Conservation (phyloP, 441 rosid genomes). For the California macrophylla region DNA sequence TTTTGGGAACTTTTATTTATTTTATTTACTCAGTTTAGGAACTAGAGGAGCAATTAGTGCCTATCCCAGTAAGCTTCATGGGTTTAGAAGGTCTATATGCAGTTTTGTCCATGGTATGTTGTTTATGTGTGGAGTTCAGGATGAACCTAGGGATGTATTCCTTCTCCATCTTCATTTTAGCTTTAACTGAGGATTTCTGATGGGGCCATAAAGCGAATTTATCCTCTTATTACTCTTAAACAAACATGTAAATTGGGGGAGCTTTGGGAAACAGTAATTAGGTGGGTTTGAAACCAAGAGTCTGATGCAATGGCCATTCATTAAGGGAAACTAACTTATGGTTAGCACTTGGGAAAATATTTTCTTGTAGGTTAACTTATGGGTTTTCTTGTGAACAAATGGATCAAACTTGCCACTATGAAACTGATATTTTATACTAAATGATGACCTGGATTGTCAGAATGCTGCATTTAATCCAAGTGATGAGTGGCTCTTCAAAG, state of each 20-base stretch:
- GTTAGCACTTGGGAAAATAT: not conserved
- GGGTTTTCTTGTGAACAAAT: not conserved
- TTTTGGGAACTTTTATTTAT: not conserved
- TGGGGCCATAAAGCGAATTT: not conserved
- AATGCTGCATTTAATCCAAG: not conserved
- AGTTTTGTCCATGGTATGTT: too few species aligned
- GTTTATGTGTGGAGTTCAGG: not conserved
- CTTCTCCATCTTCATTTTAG: not conserved
- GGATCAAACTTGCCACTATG: not conserved
- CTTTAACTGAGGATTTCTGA: not conserved
- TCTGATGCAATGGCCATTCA: not conserved
- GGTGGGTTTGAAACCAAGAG: not conserved
- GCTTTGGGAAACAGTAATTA: not conserved
- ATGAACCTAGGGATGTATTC: not conserved
- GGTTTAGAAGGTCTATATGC: too few species aligned
- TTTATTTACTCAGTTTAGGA: not conserved
- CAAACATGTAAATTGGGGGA: not conserved
- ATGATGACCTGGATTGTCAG: not conserved
- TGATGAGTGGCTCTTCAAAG: not conserved
- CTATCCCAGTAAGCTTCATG: not conserved
- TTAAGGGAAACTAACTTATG: not conserved
- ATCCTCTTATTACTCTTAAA: not conserved
- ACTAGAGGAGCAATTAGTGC: not conserved
- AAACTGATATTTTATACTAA: not conserved
- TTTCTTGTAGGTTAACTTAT: not conserved